Conservation (phyloP, 208 protist species). For the Naegleria lovaniensis region DNA sequence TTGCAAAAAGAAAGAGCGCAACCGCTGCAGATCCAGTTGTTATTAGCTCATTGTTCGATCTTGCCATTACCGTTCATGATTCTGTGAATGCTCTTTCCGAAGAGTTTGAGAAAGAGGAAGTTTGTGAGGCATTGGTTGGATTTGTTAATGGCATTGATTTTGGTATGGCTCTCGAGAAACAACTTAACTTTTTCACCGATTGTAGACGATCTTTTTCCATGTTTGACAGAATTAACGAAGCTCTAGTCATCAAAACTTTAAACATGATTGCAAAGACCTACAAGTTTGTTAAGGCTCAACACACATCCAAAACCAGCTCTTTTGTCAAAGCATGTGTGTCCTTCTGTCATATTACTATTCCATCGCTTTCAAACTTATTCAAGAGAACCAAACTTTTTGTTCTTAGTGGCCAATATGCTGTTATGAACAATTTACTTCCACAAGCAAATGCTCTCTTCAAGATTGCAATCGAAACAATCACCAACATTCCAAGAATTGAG, state of each 20-base stretch:
- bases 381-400: conserved; percentile 51
- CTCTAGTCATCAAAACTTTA: not conserved
- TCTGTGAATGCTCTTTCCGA: conserved; percentile 49
- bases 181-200: conserved; percentile 67
- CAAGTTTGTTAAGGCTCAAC: conserved; percentile 11
- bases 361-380: conserved; percentile 54
- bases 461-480: not conserved
- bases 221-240: conserved; percentile 52
- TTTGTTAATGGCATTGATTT: conserved; percentile 55
- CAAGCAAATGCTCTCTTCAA: conserved; percentile 17
- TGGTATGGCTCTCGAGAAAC: conserved; percentile 54
- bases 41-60: conserved; percentile 49
- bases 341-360: conserved; percentile 65
- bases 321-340: conserved; percentile 51
- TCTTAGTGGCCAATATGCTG: not conserved
- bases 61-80: conserved; percentile 55
- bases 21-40: conserved; percentile 45
- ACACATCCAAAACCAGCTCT: not conserved
- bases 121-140: conserved; percentile 40
- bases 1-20: conserved; percentile 39
- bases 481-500: not conserved
- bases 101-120: conserved; percentile 52
- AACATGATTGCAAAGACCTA: conserved; percentile 13
- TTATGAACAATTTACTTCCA: not conserved
- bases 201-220: conserved; percentile 56